Base-by-base conservation (phyloP, 345 rosid species). In the Salix brachista region DNA sequence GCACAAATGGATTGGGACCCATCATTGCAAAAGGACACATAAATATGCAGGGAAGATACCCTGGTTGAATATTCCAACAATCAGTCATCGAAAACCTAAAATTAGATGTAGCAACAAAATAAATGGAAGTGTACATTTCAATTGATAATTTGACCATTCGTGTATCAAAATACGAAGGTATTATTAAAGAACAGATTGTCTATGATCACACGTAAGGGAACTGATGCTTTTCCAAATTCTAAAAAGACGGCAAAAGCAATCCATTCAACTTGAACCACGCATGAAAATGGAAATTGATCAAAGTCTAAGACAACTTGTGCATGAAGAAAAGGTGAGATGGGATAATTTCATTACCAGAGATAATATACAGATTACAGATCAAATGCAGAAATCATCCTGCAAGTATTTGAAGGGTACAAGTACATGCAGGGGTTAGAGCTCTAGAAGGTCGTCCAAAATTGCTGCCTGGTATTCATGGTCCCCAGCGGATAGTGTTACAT, bases 401-500 rank as follows among this genome's bases (percentile, higher is more conserved):
- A 37, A 41, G 23, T 34, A 26, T n/a, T 44, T n/a, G 1, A 2
- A 73, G 7, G 17, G 50, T 23, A 36, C 56, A 79, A 48, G 69
- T 66, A n/a, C 42, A 32, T 70, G 72, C 75, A 52, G 25, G 28
- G 72, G 71, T 85, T 75, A 79, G 70, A 80, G 36, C 61, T 66
- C 83, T 80, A 78, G 17, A 32, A 79, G 77, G 85, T 84, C 86
- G 84, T 74, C 84, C 85, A 89, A 87, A 87, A 88, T 71, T 88
- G 83, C 78, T 34, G 83, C 80, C 80, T 78, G 79, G 73, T 54
- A 76, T 72, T 64, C 58, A 21, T 21, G 64, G 65, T 26, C 3
- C 58, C 66, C 32, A 68, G 56, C 42, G 70, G 65, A 81, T 72
- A 67, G 39, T 48, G 85, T 77, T 86, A 84, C 80, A 84, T 69